phyloP scores from a whole-genome alignment of 306 rosid genomes.

The Pyrus communis region DNA sequence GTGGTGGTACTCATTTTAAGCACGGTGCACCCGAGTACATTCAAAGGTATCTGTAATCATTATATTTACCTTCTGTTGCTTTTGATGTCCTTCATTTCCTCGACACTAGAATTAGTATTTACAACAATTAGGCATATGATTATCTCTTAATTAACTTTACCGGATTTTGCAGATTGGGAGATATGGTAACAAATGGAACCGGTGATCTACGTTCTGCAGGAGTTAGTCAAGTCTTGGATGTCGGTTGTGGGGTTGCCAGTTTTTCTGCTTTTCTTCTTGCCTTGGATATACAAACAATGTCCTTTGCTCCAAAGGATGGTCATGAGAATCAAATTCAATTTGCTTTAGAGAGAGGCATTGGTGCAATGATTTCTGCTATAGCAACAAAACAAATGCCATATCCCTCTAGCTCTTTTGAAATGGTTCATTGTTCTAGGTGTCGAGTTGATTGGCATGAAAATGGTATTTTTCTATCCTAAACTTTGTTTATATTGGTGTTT shows the following conservation, averaged over 20 bases:
- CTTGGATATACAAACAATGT: conserved; percentile 75
- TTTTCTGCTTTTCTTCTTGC: conserved; percentile 91
- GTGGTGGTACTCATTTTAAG: conserved; percentile 98
- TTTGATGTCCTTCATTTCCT: background rate
- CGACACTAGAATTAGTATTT: background rate
- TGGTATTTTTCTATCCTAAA: conserved; percentile 33
- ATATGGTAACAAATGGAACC: conserved; percentile 66
- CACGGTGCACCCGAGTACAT: conserved; percentile 87
- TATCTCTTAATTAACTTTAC: background rate
- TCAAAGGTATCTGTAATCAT: conserved; percentile 42
- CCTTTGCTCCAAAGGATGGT: conserved; percentile 94
- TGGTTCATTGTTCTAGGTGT: conserved; percentile 94
- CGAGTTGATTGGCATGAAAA: conserved; percentile 85
- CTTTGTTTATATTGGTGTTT: background rate
- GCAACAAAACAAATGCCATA: conserved; percentile 83
- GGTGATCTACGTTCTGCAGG: conserved; percentile 78
- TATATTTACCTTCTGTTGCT: conserved; percentile 4
- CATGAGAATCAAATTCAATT: conserved; percentile 97
- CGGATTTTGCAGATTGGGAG: conserved; percentile 59
- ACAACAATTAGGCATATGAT: background rate
- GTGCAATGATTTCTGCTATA: conserved; percentile 84
- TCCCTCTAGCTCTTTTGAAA: conserved; percentile 78
- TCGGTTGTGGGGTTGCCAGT: conserved; percentile 98
- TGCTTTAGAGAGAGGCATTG: conserved; percentile 85
- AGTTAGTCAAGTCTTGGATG: conserved; percentile 71